A percentile compares a stretch with the other conserved stretches of the same genome.
phyloP scores from a whole-genome alignment of 2,329 filamentous ascomycete genomes.

The Hypoxylon sp. region DNA sequence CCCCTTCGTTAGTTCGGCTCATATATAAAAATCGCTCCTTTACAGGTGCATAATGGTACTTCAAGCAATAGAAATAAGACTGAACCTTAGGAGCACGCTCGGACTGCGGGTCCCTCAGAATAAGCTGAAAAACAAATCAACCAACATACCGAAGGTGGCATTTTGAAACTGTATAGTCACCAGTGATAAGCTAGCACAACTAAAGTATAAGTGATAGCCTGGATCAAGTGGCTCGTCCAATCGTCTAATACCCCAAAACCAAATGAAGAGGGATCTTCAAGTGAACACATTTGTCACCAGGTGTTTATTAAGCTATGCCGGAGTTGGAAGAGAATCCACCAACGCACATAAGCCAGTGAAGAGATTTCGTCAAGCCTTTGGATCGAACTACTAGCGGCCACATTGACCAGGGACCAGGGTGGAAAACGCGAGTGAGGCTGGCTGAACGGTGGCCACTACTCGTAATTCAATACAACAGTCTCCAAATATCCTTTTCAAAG shows the following conservation, averaged over 20 bases:
- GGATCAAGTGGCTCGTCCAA: background rate
- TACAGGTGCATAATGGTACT: background rate
- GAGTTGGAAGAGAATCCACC: constrained; percentile 18
- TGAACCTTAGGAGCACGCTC: background rate
- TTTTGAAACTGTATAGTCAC: background rate
- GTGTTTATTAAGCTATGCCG: constrained; percentile 11
- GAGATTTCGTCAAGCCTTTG: constrained; percentile 3
- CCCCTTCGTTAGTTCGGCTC: background rate
- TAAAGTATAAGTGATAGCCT: background rate
- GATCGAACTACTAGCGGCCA: background rate
- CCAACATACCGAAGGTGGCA: background rate
- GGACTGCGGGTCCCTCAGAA: constrained; percentile 1
- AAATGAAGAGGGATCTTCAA: background rate
- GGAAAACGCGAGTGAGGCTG: background rate
- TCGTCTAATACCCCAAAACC: background rate
- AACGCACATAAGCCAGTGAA: constrained; percentile 14
- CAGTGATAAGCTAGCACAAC: constrained; percentile 1
- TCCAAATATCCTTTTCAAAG: background rate
- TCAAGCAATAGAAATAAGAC: background rate
- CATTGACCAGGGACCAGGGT: constrained; percentile 9
- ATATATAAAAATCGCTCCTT: background rate
- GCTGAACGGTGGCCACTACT: background rate
- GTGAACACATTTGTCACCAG: background rate
- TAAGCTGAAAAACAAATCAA: background rate
- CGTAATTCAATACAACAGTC: background rate